These are phyloP conservation scores for Solanum corneliomulleri DNA, from an alignment of 257 asterid species.

Conservation along the genomic window DNA sequence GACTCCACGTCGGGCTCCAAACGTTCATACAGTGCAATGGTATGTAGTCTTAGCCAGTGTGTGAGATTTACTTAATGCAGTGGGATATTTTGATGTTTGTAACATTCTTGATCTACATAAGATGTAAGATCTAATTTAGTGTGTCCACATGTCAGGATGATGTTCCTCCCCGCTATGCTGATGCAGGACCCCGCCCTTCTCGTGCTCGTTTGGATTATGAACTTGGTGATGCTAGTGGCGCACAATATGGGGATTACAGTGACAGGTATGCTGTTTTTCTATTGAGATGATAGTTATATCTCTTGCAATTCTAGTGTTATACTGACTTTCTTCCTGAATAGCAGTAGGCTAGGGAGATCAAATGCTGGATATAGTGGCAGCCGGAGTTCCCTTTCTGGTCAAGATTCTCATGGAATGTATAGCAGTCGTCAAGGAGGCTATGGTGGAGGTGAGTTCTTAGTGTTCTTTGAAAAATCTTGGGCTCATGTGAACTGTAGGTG, in stretches of 20 bases:
- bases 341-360: constrained; percentile 68
- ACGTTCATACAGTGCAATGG: constrained; percentile 77
- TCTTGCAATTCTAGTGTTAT: background rate
- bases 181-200: constrained; percentile 71
- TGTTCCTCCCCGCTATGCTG: constrained; percentile 73
- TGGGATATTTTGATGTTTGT: background rate
- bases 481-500: background rate
- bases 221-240: constrained; percentile 44
- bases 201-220: constrained; percentile 93
- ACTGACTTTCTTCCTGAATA: background rate
- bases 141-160: constrained; percentile 49
- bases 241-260: constrained; percentile 78
- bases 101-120: background rate
- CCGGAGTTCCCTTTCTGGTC: constrained; percentile 62
- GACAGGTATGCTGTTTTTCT: constrained; percentile 46
- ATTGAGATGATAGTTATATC: background rate
- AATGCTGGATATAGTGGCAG: constrained; percentile 65
- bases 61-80: background rate
- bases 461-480: background rate
- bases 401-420: constrained; percentile 75
- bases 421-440: constrained; percentile 75
- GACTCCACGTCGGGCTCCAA: constrained; percentile 77
- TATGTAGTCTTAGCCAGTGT: constrained; percentile 1
- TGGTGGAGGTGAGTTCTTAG: constrained; percentile 51
- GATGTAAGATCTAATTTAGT: constrained; percentile 6